Evolutionary conservation across 495 filamentous ascomycete species (phyloP).

Genomic region (Podospora appendiculata): DNA sequence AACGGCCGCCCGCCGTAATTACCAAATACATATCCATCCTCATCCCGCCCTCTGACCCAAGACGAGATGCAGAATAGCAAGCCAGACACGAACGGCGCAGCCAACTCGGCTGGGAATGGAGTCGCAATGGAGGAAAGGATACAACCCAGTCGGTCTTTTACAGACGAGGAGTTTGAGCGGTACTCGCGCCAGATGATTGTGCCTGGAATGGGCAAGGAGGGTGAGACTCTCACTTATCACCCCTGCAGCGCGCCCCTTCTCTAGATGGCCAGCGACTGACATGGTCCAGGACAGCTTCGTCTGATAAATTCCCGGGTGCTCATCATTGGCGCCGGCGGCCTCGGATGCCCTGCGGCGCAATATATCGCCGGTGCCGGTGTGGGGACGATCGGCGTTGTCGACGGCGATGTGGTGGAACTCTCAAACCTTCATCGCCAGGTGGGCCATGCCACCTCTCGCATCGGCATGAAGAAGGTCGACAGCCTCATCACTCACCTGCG

Average conservation of each 20-base stretch:
- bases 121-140: background rate
- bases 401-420: conserved; percentile 78
- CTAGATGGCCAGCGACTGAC: conserved; percentile 6
- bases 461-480: conserved; percentile 76
- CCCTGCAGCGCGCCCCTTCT: background rate
- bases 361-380: conserved; percentile 87
- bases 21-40: too few species aligned
- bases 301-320: conserved; percentile 65
- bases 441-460: conserved; percentile 58
- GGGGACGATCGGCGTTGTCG: conserved; percentile 74
- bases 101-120: background rate
- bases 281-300: conserved; percentile 60
- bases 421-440: conserved; percentile 96
- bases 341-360: conserved; percentile 84
- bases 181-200: conserved; percentile 94
- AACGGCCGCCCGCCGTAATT: too few species aligned
- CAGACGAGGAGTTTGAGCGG: conserved; percentile 34
- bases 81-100: background rate
- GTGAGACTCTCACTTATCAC: conserved; percentile 25
- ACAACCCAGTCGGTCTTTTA: conserved; percentile 6
- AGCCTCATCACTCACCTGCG: conserved; percentile 62
- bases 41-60: too few species aligned
- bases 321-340: conserved; percentile 83
- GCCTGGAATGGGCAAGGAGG: conserved; percentile 71
- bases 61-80: background rate